Evolutionary conservation across 495 filamentous ascomycete species (phyloP).

Genomic region (Tuber umbilicatum): DNA sequence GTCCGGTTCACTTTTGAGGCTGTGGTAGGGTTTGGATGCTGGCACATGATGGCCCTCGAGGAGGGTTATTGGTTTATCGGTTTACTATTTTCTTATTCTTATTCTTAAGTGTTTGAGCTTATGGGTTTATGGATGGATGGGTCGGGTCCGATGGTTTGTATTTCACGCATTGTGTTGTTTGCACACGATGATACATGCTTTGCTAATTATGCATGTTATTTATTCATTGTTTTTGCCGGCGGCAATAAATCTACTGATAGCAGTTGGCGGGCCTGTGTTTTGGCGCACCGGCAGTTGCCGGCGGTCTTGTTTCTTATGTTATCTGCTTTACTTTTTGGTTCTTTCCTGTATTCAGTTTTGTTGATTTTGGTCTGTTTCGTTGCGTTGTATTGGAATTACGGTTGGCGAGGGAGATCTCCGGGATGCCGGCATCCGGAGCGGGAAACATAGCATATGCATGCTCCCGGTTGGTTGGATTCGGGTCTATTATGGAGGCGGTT

Average conservation of each 20-base stretch:
- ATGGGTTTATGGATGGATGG: background rate
- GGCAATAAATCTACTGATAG: background rate
- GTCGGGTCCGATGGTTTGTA: background rate
- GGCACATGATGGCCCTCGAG: background rate
- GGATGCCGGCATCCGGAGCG: background rate
- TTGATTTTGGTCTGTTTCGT: too few species aligned
- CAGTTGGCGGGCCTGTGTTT: background rate
- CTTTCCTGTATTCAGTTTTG: too few species aligned
- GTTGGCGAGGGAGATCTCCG: background rate
- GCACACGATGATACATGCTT: background rate
- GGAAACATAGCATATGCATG: background rate
- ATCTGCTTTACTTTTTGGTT: background rate
- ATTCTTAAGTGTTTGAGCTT: background rate
- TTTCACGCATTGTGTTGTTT: background rate
- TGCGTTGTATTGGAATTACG: background rate
- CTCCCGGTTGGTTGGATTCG: too few species aligned
- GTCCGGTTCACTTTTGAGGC: background rate
- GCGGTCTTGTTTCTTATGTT: background rate
- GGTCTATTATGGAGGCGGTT: too few species aligned
- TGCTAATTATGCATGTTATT: background rate
- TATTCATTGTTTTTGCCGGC: background rate
- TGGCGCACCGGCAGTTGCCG: background rate
- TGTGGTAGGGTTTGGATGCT: background rate
- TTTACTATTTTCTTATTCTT: background rate
- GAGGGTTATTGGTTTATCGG: background rate